phyloP scores from a whole-genome alignment of 1,284 basidiomycete species.

The Kwoniella shivajii region DNA sequence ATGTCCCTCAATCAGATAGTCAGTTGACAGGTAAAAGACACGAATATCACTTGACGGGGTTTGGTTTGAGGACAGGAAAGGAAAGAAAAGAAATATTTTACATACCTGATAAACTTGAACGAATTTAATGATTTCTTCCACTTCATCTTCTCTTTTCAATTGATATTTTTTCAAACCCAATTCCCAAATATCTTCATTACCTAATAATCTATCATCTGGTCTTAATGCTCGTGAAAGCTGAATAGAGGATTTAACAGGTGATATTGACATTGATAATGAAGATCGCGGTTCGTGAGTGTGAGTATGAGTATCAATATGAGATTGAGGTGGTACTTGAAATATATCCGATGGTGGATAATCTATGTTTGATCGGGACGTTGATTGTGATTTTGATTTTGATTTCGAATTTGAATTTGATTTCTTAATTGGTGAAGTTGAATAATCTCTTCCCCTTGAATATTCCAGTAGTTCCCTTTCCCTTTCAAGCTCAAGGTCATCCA shows the following conservation, averaged over 20 bases:
- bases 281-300: not conserved
- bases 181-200: slow-evolving; percentile 49
- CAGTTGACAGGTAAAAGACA: no score
- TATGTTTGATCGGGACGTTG: not conserved
- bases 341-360: not conserved
- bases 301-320: no score
- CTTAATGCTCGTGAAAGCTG: slow-evolving; percentile 15
- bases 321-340: not conserved
- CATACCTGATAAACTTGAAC: slow-evolving; percentile 5
- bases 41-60: not conserved
- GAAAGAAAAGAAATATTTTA: not conserved
- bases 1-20: no score
- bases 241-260: not conserved
- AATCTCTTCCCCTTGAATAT: not conserved
- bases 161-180: slow-evolving; percentile 42
- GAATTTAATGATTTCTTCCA: slow-evolving; percentile 25
- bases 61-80: not conserved
- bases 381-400: not conserved
- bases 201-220: slow-evolving; percentile 31
- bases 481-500: no score
- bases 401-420: not conserved
- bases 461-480: not conserved
- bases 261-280: not conserved
- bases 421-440: not conserved
- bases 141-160: slow-evolving; percentile 40